Base-by-base conservation (phyloP, 192 early-diverging fungal species). In the Umbelopsis vinacea region DNA sequence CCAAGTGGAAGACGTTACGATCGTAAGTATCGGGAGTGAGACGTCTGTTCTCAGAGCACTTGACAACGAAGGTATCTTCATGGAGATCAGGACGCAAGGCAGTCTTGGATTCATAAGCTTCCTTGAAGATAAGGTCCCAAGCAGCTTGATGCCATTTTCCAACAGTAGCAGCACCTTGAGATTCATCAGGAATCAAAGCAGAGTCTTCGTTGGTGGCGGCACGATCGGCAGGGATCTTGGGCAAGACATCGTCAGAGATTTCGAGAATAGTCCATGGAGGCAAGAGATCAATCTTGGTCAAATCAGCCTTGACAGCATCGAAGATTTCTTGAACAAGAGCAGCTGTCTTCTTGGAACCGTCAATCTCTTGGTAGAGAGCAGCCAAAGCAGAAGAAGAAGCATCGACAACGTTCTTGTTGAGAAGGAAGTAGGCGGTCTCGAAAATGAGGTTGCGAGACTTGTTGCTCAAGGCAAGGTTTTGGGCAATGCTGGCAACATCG, bases 1-100 rank as follows among this genome's bases (percentile, higher is more conserved):
- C 96, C 45, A 98, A 87, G 80, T 98, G 96, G 90, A 98, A 95
- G 15, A 98, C 92, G 76, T 97, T 96, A 72, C 96, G 94, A 74
- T 98, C 96, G 82, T 98, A 98, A 43, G 81, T 77, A 6, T 77
- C 76, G 7, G 96, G 95, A 8, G 96, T 98, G 68, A 98, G 83
- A n/a, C 95, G 91, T 33, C 84, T 74, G 81, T 92, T 93, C 68
- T 92, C 91, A 11, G 89, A 87, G 45, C 92, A 83, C 47, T 71
- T 88, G 69, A 94, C 87, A 17, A 81, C 52, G 74, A 82, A 92
- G 8, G 87, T 88, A 26, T 88, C 77, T 50, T 85, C 90, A 12
- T 86, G 76, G 8, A 82, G 33, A 66, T 93, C 92, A 24, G 92
- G 91, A 15, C 92, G 82, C 3, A 90, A 69, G 0, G 53, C 67